Conservation (phyloP, 768 basidiomycete genomes). For the Coprinopsis marcescibilis region DNA sequence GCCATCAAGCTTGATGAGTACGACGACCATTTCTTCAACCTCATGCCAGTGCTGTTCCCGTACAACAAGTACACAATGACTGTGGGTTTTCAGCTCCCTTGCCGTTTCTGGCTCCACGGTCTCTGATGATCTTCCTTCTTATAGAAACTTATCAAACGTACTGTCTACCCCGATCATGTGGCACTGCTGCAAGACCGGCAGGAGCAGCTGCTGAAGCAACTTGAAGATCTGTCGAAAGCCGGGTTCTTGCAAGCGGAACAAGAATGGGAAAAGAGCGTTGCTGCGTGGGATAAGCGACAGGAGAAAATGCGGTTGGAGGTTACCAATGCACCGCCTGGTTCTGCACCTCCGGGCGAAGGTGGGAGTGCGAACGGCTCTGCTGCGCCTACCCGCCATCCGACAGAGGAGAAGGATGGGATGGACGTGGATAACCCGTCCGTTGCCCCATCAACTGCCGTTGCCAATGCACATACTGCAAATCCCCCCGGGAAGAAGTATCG, state of each 20-base stretch:
- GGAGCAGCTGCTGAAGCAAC: constrained; percentile 58
- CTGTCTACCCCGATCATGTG: constrained; percentile 73
- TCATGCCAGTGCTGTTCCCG: constrained; percentile 83
- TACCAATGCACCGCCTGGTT: constrained; percentile 18
- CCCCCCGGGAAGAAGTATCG: constrained; percentile 75
- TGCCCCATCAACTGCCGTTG: constrained; percentile 16
- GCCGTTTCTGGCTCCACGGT: neutral
- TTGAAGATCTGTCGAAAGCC: constrained; percentile 54
- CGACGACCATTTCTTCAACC: constrained; percentile 86
- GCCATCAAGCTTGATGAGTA: constrained; percentile 86
- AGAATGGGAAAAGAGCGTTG: constrained; percentile 69
- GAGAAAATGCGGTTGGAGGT: constrained; percentile 44
- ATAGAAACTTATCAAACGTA: constrained; percentile 90
- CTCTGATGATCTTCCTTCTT: neutral
- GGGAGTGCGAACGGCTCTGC: constrained; percentile 23
- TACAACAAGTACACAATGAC: constrained; percentile 96
- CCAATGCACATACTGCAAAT: constrained; percentile 27
- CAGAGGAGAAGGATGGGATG: constrained; percentile 34
- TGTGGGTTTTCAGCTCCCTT: constrained; percentile 36
- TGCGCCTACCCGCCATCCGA: constrained; percentile 37
- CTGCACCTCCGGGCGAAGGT: constrained; percentile 5
- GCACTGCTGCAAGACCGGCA: constrained; percentile 62
- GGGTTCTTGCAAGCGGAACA: constrained; percentile 66
- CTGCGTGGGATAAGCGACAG: constrained; percentile 62
- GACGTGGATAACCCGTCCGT: constrained; percentile 12